phyloP scores from a whole-genome alignment of 768 basidiomycete genomes.

The Suillus weaverae region DNA sequence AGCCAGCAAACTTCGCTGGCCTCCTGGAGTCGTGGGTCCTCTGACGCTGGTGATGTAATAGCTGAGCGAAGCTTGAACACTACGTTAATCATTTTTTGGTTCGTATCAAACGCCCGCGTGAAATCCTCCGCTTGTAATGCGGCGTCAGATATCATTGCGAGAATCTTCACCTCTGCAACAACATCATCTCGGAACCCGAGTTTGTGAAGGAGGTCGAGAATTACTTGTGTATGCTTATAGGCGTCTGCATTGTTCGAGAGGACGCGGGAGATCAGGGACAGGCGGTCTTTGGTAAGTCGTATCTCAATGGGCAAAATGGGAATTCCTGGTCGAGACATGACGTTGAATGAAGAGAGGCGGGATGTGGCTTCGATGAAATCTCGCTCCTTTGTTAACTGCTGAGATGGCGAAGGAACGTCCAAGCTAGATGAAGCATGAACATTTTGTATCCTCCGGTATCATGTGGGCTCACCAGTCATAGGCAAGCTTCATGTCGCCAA shows the following conservation, averaged over 20 bases:
- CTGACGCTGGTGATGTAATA: conserved; percentile 19
- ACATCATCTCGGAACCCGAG: conserved; percentile 75
- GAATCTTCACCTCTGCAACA: conserved; percentile 76
- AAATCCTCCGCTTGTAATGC: conserved; percentile 86
- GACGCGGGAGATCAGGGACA: conserved; percentile 84
- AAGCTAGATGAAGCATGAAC: conserved; percentile 50
- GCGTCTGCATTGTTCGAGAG: conserved; percentile 83
- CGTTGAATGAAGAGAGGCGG: conserved; percentile 88
- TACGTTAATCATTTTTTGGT: conserved; percentile 66
- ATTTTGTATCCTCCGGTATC: conserved; percentile 12
- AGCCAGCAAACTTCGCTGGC: conserved; percentile 88
- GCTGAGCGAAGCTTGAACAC: conserved; percentile 51
- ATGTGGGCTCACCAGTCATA: conserved; percentile 77
- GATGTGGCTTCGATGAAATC: conserved; percentile 99
- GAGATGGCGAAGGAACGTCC: conserved; percentile 66
- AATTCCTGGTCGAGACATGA: conserved; percentile 71
- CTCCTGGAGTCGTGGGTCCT: conserved; percentile 49
- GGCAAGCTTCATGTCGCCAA: conserved; percentile 94
- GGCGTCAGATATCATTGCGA: conserved; percentile 90
- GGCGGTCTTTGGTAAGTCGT: conserved; percentile 84
- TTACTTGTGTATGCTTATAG: conserved; percentile 89
- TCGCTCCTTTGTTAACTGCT: conserved; percentile 64
- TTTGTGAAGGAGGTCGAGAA: conserved; percentile 87
- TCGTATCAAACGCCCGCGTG: conserved; percentile 65
- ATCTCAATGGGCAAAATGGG: conserved; percentile 91